Evolutionary conservation across 495 filamentous ascomycete species (phyloP), one percentile per base, ranked within the genome.

Genomic region (Podospora anserina): DNA sequence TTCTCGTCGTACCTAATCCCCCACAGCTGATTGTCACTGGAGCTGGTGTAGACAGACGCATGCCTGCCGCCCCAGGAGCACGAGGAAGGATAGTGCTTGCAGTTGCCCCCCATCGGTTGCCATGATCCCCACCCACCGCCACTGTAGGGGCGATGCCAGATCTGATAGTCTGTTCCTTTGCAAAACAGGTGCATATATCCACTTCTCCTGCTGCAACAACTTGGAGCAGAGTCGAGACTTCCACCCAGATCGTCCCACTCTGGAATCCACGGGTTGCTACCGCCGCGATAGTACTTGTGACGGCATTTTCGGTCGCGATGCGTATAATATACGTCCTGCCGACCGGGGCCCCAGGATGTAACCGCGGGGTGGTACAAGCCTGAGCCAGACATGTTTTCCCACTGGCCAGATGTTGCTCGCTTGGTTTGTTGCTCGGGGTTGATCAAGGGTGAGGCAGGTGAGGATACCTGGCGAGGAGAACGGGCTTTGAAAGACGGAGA

Each of bases 121-220:
- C 66, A 75, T 5, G 18, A n/a, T 18, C 69, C 69, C 13, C 44
- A 71, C 9, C 32, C 19, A 30, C 65, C 64, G 3, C 26, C 27
- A 53, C 63, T 61, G 27, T 70, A 75, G 13, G 53, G 23, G 7
- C 66, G 66, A 32, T 72, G 70, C 72, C 70, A 75, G 19, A 44
- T 54, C 66, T 72, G 70, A 5, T 62, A 58, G 65, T 75, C 72
- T n/a, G 70, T 70, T 26, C 72, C 72, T 57, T 70, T 72, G 68
- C 66, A 66, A 32, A 70, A 72, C 11, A 75, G 54, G 58, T 70
- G 66, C 56, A 66, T 63, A 61, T 71, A 67, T 3, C 68, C 68
- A 44, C 64, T 69, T 56, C 68, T 70, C 63, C 70, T 64, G 59
- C 65, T 68, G 68, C 70, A 72, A 16, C 30, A 62, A 28, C 70